Evolutionary conservation across 2,329 filamentous ascomycete species (phyloP).

Genomic region (Elsinoe batatas): DNA sequence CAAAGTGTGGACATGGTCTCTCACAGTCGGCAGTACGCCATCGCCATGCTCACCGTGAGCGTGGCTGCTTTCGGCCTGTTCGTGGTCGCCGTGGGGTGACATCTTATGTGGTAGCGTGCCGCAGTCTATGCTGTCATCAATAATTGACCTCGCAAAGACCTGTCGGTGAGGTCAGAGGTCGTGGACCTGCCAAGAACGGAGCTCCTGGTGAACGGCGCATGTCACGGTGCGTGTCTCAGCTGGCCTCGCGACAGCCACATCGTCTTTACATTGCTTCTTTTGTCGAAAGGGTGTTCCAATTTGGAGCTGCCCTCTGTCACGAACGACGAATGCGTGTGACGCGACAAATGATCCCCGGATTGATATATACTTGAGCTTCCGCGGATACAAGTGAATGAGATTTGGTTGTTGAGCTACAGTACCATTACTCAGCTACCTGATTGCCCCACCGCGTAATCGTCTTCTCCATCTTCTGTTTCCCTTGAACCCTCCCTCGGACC

Average conservation of each 20-base stretch:
- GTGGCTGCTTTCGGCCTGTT: slow-evolving; percentile 1
- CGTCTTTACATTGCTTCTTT: slow-evolving; percentile 1
- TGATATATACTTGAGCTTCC: neutral
- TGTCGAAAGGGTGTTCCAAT: neutral
- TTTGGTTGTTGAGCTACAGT: neutral
- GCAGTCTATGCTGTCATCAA: neutral
- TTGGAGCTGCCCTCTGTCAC: neutral
- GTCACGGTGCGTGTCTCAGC: slow-evolving; percentile 4
- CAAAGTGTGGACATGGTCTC: slow-evolving; percentile 3
- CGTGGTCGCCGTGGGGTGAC: slow-evolving; percentile 2
- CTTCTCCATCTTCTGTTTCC: neutral
- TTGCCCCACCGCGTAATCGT: slow-evolving; percentile 1
- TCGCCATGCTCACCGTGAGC: neutral
- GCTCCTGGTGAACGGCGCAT: neutral
- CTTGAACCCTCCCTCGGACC: neutral
- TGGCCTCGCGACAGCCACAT: slow-evolving; percentile 8
- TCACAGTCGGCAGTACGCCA: slow-evolving; percentile 3
- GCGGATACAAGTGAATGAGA: no score
- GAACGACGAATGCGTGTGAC: neutral
- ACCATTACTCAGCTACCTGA: slow-evolving; percentile 8
- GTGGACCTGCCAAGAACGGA: slow-evolving; percentile 5
- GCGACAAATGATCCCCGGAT: neutral
- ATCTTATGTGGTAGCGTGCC: neutral
- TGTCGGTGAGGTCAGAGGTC: neutral
- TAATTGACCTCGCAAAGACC: neutral